Evolutionary conservation across 352 stramenopile genomes (phyloP).

Genomic region (Pythium graminicola): DNA sequence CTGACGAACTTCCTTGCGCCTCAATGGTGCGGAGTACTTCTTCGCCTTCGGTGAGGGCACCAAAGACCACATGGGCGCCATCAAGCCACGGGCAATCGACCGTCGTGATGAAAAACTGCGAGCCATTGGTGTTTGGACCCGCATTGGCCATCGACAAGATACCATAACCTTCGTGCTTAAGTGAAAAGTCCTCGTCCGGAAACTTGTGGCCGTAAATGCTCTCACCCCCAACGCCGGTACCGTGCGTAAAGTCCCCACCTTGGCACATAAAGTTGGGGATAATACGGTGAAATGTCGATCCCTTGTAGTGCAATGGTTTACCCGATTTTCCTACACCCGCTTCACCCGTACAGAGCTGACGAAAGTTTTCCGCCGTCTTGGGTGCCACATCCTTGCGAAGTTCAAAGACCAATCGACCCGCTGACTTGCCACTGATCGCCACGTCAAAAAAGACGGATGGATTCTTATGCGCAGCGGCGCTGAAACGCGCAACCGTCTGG

Average conservation of each 20-base stretch:
- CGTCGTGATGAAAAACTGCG: conserved; percentile 97
- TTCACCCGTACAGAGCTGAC: conserved; percentile 60
- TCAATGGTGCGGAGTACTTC: background rate
- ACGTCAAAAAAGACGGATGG: conserved; percentile 98
- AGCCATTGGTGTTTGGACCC: conserved; percentile 90
- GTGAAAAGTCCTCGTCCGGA: conserved; percentile 83
- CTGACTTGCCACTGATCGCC: conserved; percentile 86
- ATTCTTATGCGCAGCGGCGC: conserved; percentile 77
- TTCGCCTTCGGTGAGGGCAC: background rate
- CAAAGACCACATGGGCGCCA: background rate
- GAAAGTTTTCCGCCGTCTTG: conserved; percentile 77
- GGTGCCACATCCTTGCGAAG: conserved; percentile 80
- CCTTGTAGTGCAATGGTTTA: conserved; percentile 97
- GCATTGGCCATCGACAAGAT: conserved; percentile 83
- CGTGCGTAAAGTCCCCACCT: conserved; percentile 76
- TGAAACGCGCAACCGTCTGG: conserved; percentile 35
- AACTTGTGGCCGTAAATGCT: conserved; percentile 80
- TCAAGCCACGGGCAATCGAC: conserved; percentile 20
- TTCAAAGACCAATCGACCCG: conserved; percentile 88
- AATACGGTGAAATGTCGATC: conserved; percentile 94
- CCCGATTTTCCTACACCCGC: conserved; percentile 84
- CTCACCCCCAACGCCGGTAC: conserved; percentile 72
- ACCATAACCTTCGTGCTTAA: conserved; percentile 71
- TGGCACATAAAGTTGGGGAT: conserved; percentile 94
- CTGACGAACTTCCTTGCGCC: conserved; percentile 89